Conservation (phyloP, 345 rosid species). For the Eucalyptus cloeziana region DNA sequence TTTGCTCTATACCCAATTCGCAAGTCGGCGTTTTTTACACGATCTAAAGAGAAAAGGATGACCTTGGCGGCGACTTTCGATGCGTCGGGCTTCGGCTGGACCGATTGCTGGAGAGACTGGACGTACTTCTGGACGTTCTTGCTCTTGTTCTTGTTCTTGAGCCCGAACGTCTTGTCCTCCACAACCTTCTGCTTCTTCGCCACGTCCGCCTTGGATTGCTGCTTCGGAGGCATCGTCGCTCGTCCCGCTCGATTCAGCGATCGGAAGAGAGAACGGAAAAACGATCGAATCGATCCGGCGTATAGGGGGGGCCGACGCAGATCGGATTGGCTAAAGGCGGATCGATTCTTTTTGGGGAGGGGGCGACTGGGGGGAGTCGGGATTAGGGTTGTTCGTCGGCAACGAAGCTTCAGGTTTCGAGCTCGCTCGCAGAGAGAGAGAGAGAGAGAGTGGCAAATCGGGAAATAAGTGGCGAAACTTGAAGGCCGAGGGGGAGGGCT, state of each 20-base stretch:
- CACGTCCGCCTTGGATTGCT: conserved; percentile 60
- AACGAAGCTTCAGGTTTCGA: neutral
- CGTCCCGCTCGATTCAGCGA: neutral
- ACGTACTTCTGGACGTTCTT: conserved; percentile 64
- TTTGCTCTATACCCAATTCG: neutral
- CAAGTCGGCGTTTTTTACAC: neutral
- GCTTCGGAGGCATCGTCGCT: conserved; percentile 70
- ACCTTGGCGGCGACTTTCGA: conserved; percentile 76
- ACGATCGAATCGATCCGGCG: neutral
- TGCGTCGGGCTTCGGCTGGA: conserved; percentile 66
- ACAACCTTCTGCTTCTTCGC: conserved; percentile 75
- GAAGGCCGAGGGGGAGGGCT: neutral
- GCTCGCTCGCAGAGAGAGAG: neutral
- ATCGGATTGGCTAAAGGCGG: neutral
- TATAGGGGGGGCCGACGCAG: neutral
- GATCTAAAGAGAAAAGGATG: neutral
- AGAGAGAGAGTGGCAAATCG: neutral
- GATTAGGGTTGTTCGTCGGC: neutral
- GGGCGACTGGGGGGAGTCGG: neutral
- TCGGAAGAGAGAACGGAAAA: neutral
- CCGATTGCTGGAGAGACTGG: conserved; percentile 52
- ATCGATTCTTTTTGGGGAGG: neutral
- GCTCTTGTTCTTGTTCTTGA: conserved; percentile 69
- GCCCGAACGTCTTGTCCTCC: conserved; percentile 80
- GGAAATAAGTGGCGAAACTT: neutral